Percentiles rank a stretch among this genome's conserved stretches.
Evolutionary conservation across 441 rosid species (phyloP).

Genomic region (Gossypium gossypioides): DNA sequence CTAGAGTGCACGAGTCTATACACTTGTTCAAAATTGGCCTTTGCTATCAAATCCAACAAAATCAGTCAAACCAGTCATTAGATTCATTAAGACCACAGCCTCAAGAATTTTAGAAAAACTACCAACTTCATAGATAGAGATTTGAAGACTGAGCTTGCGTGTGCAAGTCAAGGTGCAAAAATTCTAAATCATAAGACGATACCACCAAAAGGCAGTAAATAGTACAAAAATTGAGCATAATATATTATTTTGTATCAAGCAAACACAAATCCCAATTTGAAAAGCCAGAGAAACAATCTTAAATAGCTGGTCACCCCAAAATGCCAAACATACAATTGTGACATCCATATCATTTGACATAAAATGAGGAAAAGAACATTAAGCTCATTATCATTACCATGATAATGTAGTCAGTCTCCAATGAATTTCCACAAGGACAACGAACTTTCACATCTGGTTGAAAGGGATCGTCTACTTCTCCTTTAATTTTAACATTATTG

Average conservation of each 20-base stretch:
- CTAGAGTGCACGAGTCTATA: neutral
- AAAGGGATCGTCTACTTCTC: slow-evolving; percentile 19
- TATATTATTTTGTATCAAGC: neutral
- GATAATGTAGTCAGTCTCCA: slow-evolving; percentile 68
- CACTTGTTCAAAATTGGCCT: neutral
- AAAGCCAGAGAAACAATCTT: neutral
- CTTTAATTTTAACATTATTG: slow-evolving; percentile 52
- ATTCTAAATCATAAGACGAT: neutral
- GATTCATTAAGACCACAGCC: too few relatives aligned
- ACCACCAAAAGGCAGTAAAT: neutral
- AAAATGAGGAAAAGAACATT: neutral
- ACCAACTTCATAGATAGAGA: too few relatives aligned
- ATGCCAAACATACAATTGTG: neutral
- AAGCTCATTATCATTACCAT: slow-evolving; percentile 33
- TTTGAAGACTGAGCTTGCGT: too few relatives aligned
- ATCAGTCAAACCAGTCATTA: too few relatives aligned
- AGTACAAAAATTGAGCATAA: neutral
- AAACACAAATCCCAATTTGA: neutral
- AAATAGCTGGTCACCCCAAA: neutral
- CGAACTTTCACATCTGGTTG: neutral
- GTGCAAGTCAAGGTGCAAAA: too few relatives aligned
- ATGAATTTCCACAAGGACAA: slow-evolving; percentile 40
- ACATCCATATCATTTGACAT: neutral
- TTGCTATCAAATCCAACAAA: neutral
- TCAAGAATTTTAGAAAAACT: too few relatives aligned